phyloP scores from a whole-genome alignment of 2,329 filamentous ascomycete genomes.

The Cladosporium sp. region DNA sequence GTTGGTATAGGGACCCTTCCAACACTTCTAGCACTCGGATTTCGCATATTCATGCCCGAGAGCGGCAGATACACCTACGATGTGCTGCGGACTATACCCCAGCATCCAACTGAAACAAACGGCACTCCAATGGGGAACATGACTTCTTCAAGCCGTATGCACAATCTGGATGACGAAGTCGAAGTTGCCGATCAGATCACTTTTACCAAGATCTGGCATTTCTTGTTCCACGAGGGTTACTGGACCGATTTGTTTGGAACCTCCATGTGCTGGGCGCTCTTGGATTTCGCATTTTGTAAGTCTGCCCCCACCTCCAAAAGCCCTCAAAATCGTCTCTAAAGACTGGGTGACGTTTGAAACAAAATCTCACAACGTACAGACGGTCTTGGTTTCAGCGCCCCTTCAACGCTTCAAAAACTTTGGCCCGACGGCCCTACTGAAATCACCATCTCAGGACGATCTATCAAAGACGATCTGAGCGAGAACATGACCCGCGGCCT shows the following conservation, averaged over 20 bases:
- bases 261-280: conserved; percentile 17
- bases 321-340: not conserved
- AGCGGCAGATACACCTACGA: conserved; percentile 33
- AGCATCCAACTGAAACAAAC: conserved; percentile 21
- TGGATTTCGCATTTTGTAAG: conserved; percentile 15
- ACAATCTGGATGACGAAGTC: not conserved
- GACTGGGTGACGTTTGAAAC: too few relatives aligned
- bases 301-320: not conserved
- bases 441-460: not conserved
- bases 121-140: not conserved
- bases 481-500: conserved; percentile 18
- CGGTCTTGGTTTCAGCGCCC: conserved; percentile 19
- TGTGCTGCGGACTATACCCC: conserved; percentile 25
- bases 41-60: conserved; percentile 40
- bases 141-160: not conserved
- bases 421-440: conserved; percentile 14
- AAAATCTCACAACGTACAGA: conserved; percentile 3
- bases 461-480: conserved; percentile 13
- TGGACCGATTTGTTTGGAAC: conserved; percentile 18
- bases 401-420: conserved; percentile 16
- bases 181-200: conserved; percentile 13
- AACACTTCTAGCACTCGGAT: conserved; percentile 33
- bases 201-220: conserved; percentile 12
- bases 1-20: conserved; percentile 38
- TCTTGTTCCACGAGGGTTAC: conserved; percentile 17